Evolutionary conservation across 345 rosid genomes (phyloP).

Genomic region (Erysimum cheiranthoides): DNA sequence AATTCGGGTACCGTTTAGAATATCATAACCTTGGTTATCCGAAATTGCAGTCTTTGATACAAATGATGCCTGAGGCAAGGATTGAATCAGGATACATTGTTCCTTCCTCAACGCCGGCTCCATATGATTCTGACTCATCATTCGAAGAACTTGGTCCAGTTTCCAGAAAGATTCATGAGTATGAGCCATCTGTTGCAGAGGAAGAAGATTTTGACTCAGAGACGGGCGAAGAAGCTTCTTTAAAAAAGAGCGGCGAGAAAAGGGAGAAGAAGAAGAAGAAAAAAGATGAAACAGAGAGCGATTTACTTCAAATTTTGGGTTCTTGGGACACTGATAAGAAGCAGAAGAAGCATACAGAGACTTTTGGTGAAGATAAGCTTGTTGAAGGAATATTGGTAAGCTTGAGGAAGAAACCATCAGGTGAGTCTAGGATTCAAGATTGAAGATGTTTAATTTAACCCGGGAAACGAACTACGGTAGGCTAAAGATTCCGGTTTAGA

Average conservation of each 20-base stretch:
- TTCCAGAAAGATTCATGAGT: conserved; percentile 40
- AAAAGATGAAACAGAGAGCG: conserved; percentile 48
- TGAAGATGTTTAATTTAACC: conserved; percentile 1
- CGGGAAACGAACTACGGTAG: conserved; percentile 9
- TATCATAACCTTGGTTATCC: conserved; percentile 60
- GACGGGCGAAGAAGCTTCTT: conserved; percentile 39
- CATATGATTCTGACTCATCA: conserved; percentile 52
- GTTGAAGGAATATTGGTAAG: conserved; percentile 62
- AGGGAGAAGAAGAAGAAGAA: conserved; percentile 22
- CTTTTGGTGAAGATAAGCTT: conserved; percentile 56
- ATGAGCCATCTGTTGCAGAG: conserved; percentile 57
- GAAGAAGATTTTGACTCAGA: conserved; percentile 65
- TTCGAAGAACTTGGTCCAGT: conserved; percentile 80
- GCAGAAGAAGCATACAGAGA: conserved; percentile 49
- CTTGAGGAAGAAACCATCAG: conserved; percentile 52
- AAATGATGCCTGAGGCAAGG: conserved; percentile 62
- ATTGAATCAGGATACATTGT: conserved; percentile 53
- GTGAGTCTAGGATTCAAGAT: conserved; percentile 36
- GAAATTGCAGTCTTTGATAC: conserved; percentile 55
- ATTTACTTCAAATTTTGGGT: conserved; percentile 62
- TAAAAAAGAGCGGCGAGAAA: not conserved
- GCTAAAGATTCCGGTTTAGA: conserved; percentile 4
- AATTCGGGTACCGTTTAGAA: conserved; percentile 62
- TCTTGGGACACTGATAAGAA: conserved; percentile 51
- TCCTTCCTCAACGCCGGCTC: conserved; percentile 46